Percentiles rank a stretch among this genome's conserved stretches.
Evolutionary conservation across 2,329 filamentous ascomycete genomes (phyloP).

Genomic region (Aspergillus oerlinghausenensis): DNA sequence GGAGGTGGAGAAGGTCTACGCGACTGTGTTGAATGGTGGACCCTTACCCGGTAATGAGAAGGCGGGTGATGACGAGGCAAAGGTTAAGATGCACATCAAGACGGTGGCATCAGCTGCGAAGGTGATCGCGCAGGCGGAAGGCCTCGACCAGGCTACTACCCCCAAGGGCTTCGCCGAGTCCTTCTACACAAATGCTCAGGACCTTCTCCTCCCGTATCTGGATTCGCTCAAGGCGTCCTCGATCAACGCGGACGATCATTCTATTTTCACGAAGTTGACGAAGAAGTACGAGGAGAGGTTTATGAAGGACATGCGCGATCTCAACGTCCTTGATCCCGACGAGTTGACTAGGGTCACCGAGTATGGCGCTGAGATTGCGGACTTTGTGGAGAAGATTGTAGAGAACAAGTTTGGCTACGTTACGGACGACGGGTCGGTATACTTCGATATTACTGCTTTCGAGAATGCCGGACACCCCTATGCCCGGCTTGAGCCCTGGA

Average conservation of each 20-base stretch:
- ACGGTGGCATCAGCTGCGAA: constrained; percentile 53
- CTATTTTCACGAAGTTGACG: constrained; percentile 84
- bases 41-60: constrained; percentile 50
- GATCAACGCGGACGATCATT: constrained; percentile 58
- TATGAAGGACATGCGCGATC: constrained; percentile 75
- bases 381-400: constrained; percentile 77
- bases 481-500: constrained; percentile 79
- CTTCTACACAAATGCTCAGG: constrained; percentile 57
- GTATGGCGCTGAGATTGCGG: constrained; percentile 80
- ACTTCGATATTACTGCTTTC: constrained; percentile 87
- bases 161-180: constrained; percentile 30
- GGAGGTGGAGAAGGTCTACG: constrained; percentile 50
- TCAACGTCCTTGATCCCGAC: constrained; percentile 82
- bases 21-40: constrained; percentile 51
- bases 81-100: constrained; percentile 83
- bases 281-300: constrained; percentile 83
- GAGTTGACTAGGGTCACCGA: constrained; percentile 86
- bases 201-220: constrained; percentile 76
- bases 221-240: constrained; percentile 58
- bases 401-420: constrained; percentile 81
- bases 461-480: constrained; percentile 82
- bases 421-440: constrained; percentile 74
- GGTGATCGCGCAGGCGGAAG: constrained; percentile 41
- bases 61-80: constrained; percentile 74
- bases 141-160: constrained; percentile 16